Percentiles rank a stretch among this genome's conserved stretches.
phyloP scores from a whole-genome alignment of 2,329 filamentous ascomycete genomes.

The Sporothrix inflata region DNA sequence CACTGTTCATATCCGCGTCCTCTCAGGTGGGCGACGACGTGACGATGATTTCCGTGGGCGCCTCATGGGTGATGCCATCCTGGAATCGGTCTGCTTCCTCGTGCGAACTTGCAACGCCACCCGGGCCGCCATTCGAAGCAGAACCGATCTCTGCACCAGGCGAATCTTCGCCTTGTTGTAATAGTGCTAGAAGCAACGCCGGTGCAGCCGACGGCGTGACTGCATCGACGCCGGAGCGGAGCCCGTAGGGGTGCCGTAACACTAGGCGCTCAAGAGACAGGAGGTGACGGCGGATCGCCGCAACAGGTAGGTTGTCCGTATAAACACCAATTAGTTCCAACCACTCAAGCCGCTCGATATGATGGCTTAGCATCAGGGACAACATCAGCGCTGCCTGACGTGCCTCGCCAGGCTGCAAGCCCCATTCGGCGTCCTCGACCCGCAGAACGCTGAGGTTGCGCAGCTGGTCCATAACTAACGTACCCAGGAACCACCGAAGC shows the following conservation, averaged over 20 bases:
- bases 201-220: slow-evolving; percentile 1
- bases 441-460: slow-evolving; percentile 44
- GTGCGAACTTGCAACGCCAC: not conserved
- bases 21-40: not conserved
- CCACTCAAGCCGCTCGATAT: slow-evolving; percentile 44
- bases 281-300: slow-evolving; percentile 46
- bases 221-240: slow-evolving; percentile 17
- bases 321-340: slow-evolving; percentile 49
- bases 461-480: slow-evolving; percentile 46
- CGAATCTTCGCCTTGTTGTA: not conserved
- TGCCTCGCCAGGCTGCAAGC: slow-evolving; percentile 40
- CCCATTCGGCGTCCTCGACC: slow-evolving; percentile 51
- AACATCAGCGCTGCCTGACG: slow-evolving; percentile 47
- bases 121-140: not conserved
- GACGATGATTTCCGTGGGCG: too few species aligned
- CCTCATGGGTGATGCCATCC: not conserved
- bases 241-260: slow-evolving; percentile 45
- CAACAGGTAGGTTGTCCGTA: slow-evolving; percentile 46
- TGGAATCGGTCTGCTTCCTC: not conserved
- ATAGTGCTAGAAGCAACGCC: slow-evolving; percentile 12
- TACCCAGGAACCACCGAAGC: slow-evolving; percentile 49
- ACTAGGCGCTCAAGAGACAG: slow-evolving; percentile 45
- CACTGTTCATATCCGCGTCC: not conserved
- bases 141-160: not conserved
- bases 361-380: slow-evolving; percentile 44